These are phyloP conservation scores for Candida khao-thaluensis DNA, from an alignment of 805 yeast genomes.

Conservation along the genomic window DNA sequence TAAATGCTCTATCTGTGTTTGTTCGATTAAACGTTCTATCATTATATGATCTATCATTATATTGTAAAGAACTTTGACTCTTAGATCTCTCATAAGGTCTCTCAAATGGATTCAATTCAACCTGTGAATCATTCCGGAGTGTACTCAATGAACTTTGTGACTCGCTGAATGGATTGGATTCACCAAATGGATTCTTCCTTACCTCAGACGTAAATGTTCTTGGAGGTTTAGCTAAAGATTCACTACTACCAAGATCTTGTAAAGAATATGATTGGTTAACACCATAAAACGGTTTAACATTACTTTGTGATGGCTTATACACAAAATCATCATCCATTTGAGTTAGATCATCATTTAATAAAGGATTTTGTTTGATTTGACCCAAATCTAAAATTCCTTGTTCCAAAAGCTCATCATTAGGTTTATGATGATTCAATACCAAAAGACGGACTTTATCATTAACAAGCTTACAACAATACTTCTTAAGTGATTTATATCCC, in stretches of 20 bases:
- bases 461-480: conserved; percentile 60
- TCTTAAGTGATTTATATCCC: conserved; percentile 49
- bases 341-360: conserved; percentile 18
- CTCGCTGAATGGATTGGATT: too few species aligned
- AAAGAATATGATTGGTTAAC: conserved; percentile 4
- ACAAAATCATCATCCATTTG: conserved; percentile 11
- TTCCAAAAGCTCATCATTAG: conserved; percentile 31
- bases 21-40: too few species aligned
- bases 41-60: too few species aligned
- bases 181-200: conserved; percentile 7
- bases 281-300: neutral
- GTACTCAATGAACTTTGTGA: too few species aligned
- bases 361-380: conserved; percentile 28
- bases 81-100: neutral
- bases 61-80: conserved; percentile 8
- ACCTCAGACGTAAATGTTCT: conserved; percentile 2
- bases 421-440: conserved; percentile 43
- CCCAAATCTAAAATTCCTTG: conserved; percentile 27
- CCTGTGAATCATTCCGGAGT: too few species aligned
- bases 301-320: conserved; percentile 10
- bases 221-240: conserved; percentile 4
- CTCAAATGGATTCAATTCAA: too few species aligned
- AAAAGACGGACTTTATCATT: conserved; percentile 55
- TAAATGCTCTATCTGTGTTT: too few species aligned
- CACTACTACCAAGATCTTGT: conserved; percentile 15